Conservation (phyloP, 2,329 filamentous ascomycete species). For the Phialophora macrospora region DNA sequence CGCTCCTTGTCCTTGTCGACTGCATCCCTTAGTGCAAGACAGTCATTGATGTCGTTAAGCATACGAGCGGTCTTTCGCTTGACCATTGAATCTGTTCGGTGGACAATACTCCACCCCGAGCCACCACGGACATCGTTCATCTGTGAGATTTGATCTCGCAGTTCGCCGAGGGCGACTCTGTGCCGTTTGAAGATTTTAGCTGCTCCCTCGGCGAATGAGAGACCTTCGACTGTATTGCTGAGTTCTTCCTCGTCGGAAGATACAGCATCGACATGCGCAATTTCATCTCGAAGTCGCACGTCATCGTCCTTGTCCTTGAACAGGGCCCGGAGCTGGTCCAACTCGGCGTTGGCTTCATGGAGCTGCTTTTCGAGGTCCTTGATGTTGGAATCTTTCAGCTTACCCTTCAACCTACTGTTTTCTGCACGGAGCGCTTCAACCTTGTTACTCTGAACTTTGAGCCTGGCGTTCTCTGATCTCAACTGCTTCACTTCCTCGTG, state of each 20-base stretch:
- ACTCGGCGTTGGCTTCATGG: background rate
- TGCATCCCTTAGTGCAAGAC: conserved; percentile 2
- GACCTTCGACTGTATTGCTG: background rate
- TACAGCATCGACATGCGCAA: background rate
- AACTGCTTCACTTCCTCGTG: conserved; percentile 3
- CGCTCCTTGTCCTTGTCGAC: background rate
- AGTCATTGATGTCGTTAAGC: conserved; percentile 9
- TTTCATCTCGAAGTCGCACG: background rate
- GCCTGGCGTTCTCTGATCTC: background rate
- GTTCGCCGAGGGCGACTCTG: background rate
- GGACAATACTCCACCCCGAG: conserved; percentile 13
- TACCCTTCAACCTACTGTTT: background rate
- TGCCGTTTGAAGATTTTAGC: background rate
- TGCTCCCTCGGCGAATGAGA: background rate
- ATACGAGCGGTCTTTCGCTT: background rate
- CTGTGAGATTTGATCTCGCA: background rate
- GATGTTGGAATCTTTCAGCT: background rate
- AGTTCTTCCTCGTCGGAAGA: background rate
- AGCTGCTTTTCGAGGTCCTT: conserved; percentile 5
- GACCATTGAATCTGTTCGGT: conserved; percentile 1
- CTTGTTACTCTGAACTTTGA: background rate
- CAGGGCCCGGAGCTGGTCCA: background rate
- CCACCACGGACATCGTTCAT: conserved; percentile 8
- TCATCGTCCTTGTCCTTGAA: background rate
- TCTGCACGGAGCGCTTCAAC: background rate